phyloP scores from a whole-genome alignment of 179 eudicot genomes.

The Heliamphora pulchella region DNA sequence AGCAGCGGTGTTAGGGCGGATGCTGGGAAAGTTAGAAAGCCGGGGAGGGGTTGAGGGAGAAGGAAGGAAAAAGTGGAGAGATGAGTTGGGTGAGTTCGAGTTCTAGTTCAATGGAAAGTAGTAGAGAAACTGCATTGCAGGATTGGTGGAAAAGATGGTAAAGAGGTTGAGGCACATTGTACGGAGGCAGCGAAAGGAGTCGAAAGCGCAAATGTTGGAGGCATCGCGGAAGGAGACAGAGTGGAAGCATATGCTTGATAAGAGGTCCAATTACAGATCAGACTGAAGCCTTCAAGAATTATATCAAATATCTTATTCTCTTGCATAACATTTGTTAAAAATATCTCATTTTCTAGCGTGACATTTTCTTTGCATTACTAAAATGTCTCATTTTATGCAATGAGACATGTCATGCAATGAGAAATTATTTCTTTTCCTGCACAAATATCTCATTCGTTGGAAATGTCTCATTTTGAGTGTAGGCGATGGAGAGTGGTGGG shows the following conservation, averaged over 20 bases:
- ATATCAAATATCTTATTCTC: too few species aligned
- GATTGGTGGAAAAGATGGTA: conserved; percentile 91
- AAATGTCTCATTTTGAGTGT: too few species aligned
- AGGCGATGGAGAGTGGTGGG: too few species aligned
- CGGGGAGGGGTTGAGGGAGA: conserved; percentile 28
- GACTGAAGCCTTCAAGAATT: neutral
- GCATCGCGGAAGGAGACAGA: conserved; percentile 89
- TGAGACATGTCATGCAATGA: too few species aligned
- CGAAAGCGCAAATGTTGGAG: conserved; percentile 83
- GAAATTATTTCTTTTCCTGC: too few species aligned
- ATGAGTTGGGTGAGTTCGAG: conserved; percentile 13
- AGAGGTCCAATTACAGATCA: conserved; percentile 78
- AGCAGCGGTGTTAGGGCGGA: conserved; percentile 16
- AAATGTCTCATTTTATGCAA: too few species aligned
- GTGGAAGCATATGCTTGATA: conserved; percentile 86
- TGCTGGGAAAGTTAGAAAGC: neutral
- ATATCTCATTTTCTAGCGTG: too few species aligned
- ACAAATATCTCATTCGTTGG: too few species aligned
- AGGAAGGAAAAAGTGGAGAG: conserved; percentile 29
- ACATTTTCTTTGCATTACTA: too few species aligned
- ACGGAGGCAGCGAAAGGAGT: conserved; percentile 77
- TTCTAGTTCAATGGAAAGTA: conserved; percentile 30
- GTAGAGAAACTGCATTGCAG: conserved; percentile 50
- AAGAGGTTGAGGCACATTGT: conserved; percentile 84
- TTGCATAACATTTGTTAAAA: too few species aligned